Evolutionary conservation across 2,329 filamentous ascomycete genomes (phyloP), one percentile per base, ranked within the genome.

Genomic region (Lasiodiplodia sp.): DNA sequence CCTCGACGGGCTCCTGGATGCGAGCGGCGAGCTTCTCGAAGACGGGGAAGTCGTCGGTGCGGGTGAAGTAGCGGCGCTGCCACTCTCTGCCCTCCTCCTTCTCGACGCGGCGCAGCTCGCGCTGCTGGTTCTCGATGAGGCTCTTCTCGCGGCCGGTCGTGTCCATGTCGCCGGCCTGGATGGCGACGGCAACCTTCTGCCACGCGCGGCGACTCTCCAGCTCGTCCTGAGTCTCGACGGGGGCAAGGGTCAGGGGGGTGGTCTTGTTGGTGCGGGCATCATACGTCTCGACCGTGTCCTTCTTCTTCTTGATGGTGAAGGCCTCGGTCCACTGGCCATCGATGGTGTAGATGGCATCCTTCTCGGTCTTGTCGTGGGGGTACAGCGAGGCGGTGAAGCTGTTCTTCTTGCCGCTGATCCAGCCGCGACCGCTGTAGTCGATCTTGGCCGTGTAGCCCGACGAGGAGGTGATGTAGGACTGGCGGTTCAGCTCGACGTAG

Each of bases 401-500:
- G 83, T 98, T 98, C 85, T 97, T 97, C 86, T 97, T 97, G 72
- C 95, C 96, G 56, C 91, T 94, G 11, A 99, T 81, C 95, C 95
- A 99, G 69, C 95, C 95, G 79, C 93, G 95, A 75, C 95, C 94
- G 70, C 89, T 92, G 83, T 97, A 99, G 78, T 97, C 93, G 75
- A 98, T 92, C 83, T 93, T 94, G 72, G 93, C 88, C 4, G 93
- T 91, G 83, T 91, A 97, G 66, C 96, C 95, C 2, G 90, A 91
- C 28, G 91, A 96, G 72, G 93, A 96, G 68, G 90, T 88, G 75
- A 99, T 97, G 82, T 92, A 93, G 73, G 92, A 94, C 70, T 87
- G 88, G 75, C 91, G 91, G 76, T 97, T 93, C 53, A 98, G 87
- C 81, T 99, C 96, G 72, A 97, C 91, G 76, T 96, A 97, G 3